Evolutionary conservation across 2,329 filamentous ascomycete species (phyloP).

Genomic region (Epichloe glyceriae): DNA sequence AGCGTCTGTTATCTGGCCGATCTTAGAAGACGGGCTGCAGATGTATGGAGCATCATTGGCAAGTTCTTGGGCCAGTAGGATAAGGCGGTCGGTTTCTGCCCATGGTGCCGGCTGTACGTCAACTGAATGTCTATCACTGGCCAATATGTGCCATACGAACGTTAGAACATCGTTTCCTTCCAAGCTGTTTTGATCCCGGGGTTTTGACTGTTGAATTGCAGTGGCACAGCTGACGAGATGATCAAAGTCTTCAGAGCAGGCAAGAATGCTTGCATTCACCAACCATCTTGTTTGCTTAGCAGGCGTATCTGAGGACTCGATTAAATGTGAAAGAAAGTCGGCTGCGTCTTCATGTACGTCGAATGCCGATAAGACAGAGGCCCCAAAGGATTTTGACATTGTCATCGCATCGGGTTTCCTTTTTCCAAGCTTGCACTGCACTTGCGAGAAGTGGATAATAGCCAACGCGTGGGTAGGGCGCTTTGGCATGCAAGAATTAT

Average conservation of each 20-base stretch:
- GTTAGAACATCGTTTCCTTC: slow-evolving; percentile 22
- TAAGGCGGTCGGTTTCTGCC: slow-evolving; percentile 24
- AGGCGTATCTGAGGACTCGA: slow-evolving; percentile 16
- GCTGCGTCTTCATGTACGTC: slow-evolving; percentile 18
- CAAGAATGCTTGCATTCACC: slow-evolving; percentile 18
- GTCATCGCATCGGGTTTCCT: background rate
- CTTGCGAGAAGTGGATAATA: too few species aligned
- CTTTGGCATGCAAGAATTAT: too few species aligned
- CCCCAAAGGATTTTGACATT: slow-evolving; percentile 1
- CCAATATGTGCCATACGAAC: slow-evolving; percentile 17
- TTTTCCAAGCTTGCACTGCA: background rate
- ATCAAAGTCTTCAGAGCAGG: slow-evolving; percentile 22
- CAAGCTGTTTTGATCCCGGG: slow-evolving; percentile 10
- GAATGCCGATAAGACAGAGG: slow-evolving; percentile 15
- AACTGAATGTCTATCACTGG: slow-evolving; percentile 3
- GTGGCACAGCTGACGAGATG: slow-evolving; percentile 21
- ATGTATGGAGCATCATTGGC: slow-evolving; percentile 12
- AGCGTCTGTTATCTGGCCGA: background rate
- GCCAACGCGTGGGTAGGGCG: too few species aligned
- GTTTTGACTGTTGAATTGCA: slow-evolving; percentile 13
- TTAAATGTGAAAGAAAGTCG: slow-evolving; percentile 19
- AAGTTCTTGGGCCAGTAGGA: slow-evolving; percentile 17
- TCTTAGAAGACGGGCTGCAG: slow-evolving; percentile 3
- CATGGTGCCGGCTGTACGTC: slow-evolving; percentile 13
- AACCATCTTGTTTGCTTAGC: slow-evolving; percentile 15